phyloP scores from a whole-genome alignment of 2,329 filamentous ascomycete species.

The Pseudogymnoascus sp. region DNA sequence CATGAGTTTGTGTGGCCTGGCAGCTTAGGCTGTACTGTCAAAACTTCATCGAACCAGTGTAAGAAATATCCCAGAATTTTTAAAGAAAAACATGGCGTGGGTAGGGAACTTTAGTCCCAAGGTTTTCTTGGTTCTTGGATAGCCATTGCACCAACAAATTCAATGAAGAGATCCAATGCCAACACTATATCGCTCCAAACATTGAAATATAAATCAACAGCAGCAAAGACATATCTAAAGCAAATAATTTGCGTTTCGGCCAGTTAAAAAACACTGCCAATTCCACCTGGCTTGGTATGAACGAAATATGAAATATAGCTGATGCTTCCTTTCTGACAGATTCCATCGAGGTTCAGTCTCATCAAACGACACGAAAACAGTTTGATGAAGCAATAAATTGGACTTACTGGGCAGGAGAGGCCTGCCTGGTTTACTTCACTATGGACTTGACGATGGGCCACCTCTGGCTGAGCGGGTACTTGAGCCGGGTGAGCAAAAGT shows the following conservation, averaged over 20 bases:
- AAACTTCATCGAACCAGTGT: background rate
- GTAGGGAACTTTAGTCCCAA: no score
- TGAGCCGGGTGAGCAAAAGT: background rate
- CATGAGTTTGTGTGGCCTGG: background rate
- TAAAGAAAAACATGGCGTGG: background rate
- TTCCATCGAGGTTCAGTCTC: background rate
- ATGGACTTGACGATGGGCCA: background rate
- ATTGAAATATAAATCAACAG: background rate
- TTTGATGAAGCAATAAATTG: background rate
- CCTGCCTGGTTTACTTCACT: background rate
- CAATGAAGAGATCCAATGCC: background rate
- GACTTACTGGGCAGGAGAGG: background rate
- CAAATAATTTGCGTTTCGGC: background rate
- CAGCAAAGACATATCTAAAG: background rate
- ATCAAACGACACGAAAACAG: background rate
- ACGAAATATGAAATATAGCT: background rate
- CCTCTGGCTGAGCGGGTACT: background rate
- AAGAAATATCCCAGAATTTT: background rate
- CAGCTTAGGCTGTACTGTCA: background rate
- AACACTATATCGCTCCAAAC: background rate
- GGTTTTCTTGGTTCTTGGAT: background rate
- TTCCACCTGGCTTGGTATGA: background rate
- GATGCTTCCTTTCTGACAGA: background rate
- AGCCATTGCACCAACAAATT: background rate
- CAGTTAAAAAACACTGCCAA: background rate